Base-by-base conservation (phyloP, 495 filamentous ascomycete species). In the Ramalina intermedia region DNA sequence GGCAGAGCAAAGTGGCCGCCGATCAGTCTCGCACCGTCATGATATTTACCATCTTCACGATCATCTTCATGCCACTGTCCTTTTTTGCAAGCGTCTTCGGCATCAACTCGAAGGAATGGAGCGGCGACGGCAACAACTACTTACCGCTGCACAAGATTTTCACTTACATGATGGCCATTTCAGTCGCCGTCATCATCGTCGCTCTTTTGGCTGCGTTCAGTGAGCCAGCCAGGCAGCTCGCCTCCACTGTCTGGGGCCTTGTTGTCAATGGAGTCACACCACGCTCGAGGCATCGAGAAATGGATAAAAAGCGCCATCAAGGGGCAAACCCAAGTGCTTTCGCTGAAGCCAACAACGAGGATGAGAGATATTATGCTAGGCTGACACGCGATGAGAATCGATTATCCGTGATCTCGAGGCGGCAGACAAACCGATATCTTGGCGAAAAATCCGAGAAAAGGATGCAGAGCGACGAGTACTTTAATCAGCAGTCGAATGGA, bases 1-100 rank as follows among this genome's bases (percentile, higher is more conserved):
- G 78, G 50, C 75, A 82, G 48, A 75, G 77, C 6, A 76, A 82
- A 49, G 73, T 81, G 0, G 77, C 79, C 0, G 74, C 75, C 27
- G 72, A 70, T 36, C 79, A 82, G 53, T 78, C 76, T 36, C 68
- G 75, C 36, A 74, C 78, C 9, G 69, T 82, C 21, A 80, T 82
- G 76, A 78, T 82, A 20, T 82, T 84, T 57, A 84, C 78, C 16
- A 77, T 76, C 9, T 80, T 82, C 59, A 81, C 75, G 20, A 76
- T 83, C 49, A 75, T 82, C 20, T 82, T 82, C 58, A 61, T 83
- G 9, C 79, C 79, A 0, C 61, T 82, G 3, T 76, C 72, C 17
- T 83, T 83, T 63, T 82, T 83, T 59, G 81, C 79, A 0, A 75
- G 74, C 7, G 56, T 83, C 1, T 82, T 82, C 47, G 79, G 79